These are phyloP conservation scores for Colletotrichum tropicale DNA, from an alignment of 2,329 filamentous ascomycete species.

Conservation along the genomic window DNA sequence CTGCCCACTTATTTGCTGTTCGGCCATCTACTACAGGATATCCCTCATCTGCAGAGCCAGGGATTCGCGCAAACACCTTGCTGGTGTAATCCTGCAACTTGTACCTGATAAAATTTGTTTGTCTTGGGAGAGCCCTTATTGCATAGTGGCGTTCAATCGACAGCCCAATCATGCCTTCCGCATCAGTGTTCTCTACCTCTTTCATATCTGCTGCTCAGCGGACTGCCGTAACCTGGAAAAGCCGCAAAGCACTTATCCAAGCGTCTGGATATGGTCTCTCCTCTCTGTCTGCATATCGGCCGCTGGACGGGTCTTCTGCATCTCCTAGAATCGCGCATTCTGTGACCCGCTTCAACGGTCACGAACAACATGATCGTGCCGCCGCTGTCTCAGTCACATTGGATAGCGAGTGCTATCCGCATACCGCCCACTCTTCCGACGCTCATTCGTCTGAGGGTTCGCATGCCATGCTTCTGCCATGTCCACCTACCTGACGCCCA, in stretches of 20 bases:
- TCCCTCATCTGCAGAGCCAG: not conserved
- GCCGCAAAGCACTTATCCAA: not conserved
- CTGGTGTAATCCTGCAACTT: not conserved
- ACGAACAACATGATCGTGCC: not conserved
- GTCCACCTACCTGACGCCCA: not conserved
- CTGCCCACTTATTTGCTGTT: not conserved
- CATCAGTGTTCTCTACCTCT: not conserved
- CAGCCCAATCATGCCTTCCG: not conserved
- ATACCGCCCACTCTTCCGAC: not conserved
- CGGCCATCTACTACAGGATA: not conserved
- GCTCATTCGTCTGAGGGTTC: not conserved
- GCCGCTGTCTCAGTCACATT: not conserved
- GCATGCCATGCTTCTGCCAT: not conserved
- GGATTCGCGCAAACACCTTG: not conserved
- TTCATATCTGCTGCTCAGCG: not conserved
- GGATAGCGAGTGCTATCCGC: not conserved
- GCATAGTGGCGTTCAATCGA: constrained; percentile 3
- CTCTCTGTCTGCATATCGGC: not conserved
- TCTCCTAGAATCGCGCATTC: not conserved
- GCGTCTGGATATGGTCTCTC: not conserved
- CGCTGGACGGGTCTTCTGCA: not conserved
- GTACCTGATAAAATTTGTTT: not conserved
- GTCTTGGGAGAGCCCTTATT: constrained; percentile 9
- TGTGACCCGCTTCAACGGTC: not conserved
- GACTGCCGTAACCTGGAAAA: not conserved